Evolutionary conservation across 805 yeast genomes (phyloP), one percentile per base, ranked within the genome.

Genomic region (Tetrapisispora arboricola): DNA sequence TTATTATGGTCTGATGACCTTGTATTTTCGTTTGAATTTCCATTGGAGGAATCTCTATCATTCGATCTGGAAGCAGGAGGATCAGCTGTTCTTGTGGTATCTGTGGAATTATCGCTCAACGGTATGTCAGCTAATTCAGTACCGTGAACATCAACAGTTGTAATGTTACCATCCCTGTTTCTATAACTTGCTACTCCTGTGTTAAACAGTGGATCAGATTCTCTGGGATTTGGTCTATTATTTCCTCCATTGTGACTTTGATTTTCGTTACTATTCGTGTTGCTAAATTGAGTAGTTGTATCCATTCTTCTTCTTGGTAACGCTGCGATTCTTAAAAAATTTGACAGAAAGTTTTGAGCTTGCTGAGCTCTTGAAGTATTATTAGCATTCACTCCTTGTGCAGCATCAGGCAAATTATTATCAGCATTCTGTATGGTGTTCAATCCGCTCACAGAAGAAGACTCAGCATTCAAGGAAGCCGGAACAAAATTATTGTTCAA

Each of bases 131-230:
- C 8, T n/a, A 24, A 8, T n/a, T 22, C 30, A 11, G 28, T 29
- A 20, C 30, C 38, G 9, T 30, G 18, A n/a, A 41, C 22, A 15
- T 26, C 37, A n/a, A 12, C 19, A 2, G 59, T 56, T 5, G 58
- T 44, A 8, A 60, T 63, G 15, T 44, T 39, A 11, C 65, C 65
- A 34, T 48, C 44, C 17, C 42, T 49, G 31, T 48, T 46, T 47
- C 65, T 56, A 33, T 43, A 51, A 45, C 64, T 59, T 8, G 62
- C 65, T 9, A 59, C 65, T 19, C 65, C 65, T 5, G 55, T 44
- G 40, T 48, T 53, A 32, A 60, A 60, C 40, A 57, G 13, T 21
- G 40, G 31, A 32, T 38, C 24, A 24, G 30, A 18, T 20, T 27
- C 25, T 17, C 21, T 29, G n/a, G 17, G 4, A 15, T 15, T 19